Percentiles rank a stretch among this genome's conserved stretches.
Conservation (phyloP, 108 stramenopile genomes). For the Mediolabrus comicus region DNA sequence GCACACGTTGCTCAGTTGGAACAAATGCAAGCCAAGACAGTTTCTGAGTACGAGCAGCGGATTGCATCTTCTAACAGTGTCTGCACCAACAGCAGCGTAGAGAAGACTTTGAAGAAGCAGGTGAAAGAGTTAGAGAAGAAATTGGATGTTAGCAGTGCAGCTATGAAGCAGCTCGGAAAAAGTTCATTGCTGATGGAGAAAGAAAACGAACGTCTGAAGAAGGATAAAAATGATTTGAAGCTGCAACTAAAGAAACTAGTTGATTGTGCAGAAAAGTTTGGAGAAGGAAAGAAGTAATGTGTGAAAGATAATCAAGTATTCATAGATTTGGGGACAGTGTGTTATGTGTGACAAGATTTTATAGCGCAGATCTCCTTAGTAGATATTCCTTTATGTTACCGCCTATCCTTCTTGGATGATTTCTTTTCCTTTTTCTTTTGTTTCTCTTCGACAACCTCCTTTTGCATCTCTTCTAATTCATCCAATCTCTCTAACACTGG, state of each 20-base stretch:
- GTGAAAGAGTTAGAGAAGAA: slow-evolving; percentile 43
- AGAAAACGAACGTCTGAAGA: slow-evolving; percentile 30
- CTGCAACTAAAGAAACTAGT: slow-evolving; percentile 36
- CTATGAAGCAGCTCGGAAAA: slow-evolving; percentile 44
- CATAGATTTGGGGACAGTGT: background rate
- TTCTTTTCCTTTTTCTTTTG: slow-evolving; percentile 41
- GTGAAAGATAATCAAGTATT: background rate
- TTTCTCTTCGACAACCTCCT: slow-evolving; percentile 34
- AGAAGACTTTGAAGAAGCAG: slow-evolving; percentile 19
- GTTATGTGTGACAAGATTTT: background rate
- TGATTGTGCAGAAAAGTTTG: slow-evolving; percentile 35
- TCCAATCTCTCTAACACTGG: slow-evolving; percentile 60
- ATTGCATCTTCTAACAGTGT: slow-evolving; percentile 32
- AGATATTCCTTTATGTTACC: background rate
- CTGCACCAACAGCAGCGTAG: slow-evolving; percentile 11
- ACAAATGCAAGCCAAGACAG: slow-evolving; percentile 39
- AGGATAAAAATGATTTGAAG: slow-evolving; percentile 45
- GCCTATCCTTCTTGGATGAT: slow-evolving; percentile 23
- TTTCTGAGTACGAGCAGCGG: slow-evolving; percentile 32
- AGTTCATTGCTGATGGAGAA: slow-evolving; percentile 45
- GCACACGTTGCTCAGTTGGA: slow-evolving; percentile 42
- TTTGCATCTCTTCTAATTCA: slow-evolving; percentile 50
- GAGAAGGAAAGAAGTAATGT: background rate
- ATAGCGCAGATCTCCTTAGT: background rate
- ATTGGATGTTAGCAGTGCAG: slow-evolving; percentile 37